Evolutionary conservation across 306 rosid species (phyloP), one percentile per base, ranked within the genome.

Genomic region (Rosa lucieae): DNA sequence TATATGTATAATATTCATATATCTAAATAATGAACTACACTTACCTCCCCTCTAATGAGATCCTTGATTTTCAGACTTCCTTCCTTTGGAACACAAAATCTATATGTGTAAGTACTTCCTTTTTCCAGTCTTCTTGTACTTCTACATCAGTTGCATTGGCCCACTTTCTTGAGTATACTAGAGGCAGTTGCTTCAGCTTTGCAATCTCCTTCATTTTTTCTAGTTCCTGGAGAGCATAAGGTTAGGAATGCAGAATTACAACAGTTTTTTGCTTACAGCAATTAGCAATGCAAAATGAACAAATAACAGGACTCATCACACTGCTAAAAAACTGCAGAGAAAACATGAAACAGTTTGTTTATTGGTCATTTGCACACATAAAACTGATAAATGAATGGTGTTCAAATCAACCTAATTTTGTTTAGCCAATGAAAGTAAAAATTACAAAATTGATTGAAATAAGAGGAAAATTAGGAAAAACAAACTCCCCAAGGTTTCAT

Each of bases 141-240:
- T 90, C 92, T n/a, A 78, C 80, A 68, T 91, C 79, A 12, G 88
- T 86, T 70, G 97, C 97, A 62, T 53, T 44, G 58, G 90, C 94
- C 98, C 98, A 95, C 85, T 90, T 95, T 52, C 99, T 98, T 3
- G 89, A 73, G 83, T 96, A 93, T 61, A 90, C 94, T 32, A 97
- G 98, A 81, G 99, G 98, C 70, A 96, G 83, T 49, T 96, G 82
- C 83, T 89, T 83, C 76, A 87, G 79, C 74, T 90, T 91, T 48
- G 97, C 96, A 74, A 86, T 83, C 84, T 93, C 96, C 93, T 93
- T 96, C 99, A 91, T 96, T 84, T 86, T 89, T 81, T 93, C 98
- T 21, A 95, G 85, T 77, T 95, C 99, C 99, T 95, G 77, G 61
- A 23, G 66, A 75, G 67, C 77, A 43, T 40, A 44, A 73, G 68